Percentiles rank a stretch among this genome's conserved stretches.
Conservation (phyloP, 371 early-diverging fungal genomes). For the Mortierella sp. region DNA sequence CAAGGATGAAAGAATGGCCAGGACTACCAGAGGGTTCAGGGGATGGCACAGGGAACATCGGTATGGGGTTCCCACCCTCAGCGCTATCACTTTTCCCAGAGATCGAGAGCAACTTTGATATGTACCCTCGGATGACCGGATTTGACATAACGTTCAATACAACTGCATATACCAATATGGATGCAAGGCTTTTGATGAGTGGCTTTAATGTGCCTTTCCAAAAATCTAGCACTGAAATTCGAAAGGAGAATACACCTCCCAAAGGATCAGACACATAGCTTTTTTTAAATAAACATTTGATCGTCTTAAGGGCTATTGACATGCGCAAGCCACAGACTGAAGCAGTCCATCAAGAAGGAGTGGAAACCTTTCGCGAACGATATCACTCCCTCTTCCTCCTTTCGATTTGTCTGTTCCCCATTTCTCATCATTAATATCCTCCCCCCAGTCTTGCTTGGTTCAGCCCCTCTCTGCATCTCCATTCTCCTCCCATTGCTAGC, state of each 20-base stretch:
- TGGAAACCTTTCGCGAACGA: constrained; percentile 1
- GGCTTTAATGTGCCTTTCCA: constrained; percentile 93
- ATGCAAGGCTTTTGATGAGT: constrained; percentile 88
- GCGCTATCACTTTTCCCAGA: constrained; percentile 95
- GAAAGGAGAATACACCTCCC: constrained; percentile 9
- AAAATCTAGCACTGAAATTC: constrained; percentile 13
- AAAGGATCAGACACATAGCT: not conserved
- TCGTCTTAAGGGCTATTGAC: constrained; percentile 3
- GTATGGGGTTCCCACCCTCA: constrained; percentile 86
- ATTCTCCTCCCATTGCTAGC: not conserved
- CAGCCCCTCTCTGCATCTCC: not conserved
- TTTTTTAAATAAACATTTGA: not conserved
- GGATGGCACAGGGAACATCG: constrained; percentile 88
- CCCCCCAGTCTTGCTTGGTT: not conserved
- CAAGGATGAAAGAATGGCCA: constrained; percentile 93
- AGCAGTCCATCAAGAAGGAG: not conserved
- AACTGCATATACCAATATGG: constrained; percentile 83
- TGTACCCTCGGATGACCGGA: constrained; percentile 90
- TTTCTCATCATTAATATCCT: constrained; percentile 9
- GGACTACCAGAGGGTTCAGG: constrained; percentile 83
- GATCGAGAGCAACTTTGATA: constrained; percentile 95
- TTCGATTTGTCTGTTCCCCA: not conserved
- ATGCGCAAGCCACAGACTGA: constrained; percentile 8
- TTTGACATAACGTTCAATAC: constrained; percentile 90
- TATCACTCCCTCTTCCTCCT: not conserved